Evolutionary conservation across 1,284 basidiomycete species (phyloP).

Genomic region (Ceratobasidium sp.): DNA sequence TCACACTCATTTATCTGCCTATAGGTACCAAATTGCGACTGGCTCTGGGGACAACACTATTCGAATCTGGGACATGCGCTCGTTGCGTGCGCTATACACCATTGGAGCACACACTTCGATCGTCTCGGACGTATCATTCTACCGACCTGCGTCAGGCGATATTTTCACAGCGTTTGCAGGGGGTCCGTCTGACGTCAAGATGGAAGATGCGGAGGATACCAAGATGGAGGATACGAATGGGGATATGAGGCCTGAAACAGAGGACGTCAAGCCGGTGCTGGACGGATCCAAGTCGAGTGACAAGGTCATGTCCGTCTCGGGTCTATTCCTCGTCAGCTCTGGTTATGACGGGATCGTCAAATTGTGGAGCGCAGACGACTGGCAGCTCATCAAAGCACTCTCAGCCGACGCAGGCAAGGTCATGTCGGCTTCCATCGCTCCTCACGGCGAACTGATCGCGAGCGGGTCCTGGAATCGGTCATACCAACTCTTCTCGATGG

Average conservation of each 20-base stretch:
- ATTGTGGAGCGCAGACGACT: conserved; percentile 98
- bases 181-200: conserved; percentile 49
- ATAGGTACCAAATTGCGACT: conserved; percentile 94
- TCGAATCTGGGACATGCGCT: conserved; percentile 97
- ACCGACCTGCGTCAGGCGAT: conserved; percentile 59
- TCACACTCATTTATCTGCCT: conserved; percentile 29
- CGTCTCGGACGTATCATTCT: conserved; percentile 95
- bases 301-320: conserved; percentile 72
- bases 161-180: conserved; percentile 52
- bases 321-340: conserved; percentile 90
- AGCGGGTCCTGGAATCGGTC: conserved; percentile 93
- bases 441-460: conserved; percentile 85
- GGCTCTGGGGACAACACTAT: conserved; percentile 98
- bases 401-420: conserved; percentile 96
- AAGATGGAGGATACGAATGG: conserved; percentile 42
- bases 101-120: conserved; percentile 96
- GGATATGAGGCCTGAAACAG: conserved; percentile 53
- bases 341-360: conserved; percentile 97
- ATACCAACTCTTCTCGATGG: conserved; percentile 89
- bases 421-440: conserved; percentile 94
- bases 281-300: conserved; percentile 12
- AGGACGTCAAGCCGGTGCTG: conserved; percentile 51
- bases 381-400: conserved; percentile 89
- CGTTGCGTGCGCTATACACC: conserved; percentile 90
- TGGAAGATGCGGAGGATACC: conserved; percentile 36